A percentile compares a stretch with the other conserved stretches of the same genome.
These are phyloP conservation scores for Fusarium tjaetaba DNA, from an alignment of 2,329 filamentous ascomycete species.

Conservation along the genomic window DNA sequence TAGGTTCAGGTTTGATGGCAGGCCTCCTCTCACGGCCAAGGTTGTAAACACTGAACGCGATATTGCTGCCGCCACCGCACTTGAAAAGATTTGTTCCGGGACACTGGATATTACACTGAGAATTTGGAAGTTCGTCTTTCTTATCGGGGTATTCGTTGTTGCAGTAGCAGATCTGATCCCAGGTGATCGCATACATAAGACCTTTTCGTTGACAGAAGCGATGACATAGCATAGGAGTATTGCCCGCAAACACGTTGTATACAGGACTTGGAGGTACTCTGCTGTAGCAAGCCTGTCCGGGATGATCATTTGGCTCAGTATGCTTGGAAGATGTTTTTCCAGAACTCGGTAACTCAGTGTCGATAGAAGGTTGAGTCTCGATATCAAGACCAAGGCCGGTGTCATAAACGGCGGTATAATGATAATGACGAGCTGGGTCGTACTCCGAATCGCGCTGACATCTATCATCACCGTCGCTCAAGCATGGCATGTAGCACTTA, in stretches of 20 bases:
- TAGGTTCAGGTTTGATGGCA: accelerated
- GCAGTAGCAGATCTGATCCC: neutral
- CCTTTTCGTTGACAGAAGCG: neutral
- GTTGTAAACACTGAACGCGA: neutral
- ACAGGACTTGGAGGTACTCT: accelerated
- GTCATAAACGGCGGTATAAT: neutral
- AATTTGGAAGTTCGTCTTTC: neutral
- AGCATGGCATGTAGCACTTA: neutral
- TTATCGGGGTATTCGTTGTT: neutral
- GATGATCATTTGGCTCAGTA: neutral
- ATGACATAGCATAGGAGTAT: neutral
- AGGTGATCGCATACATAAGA: accelerated
- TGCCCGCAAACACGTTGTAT: neutral
- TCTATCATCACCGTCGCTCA: neutral
- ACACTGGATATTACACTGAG: neutral
- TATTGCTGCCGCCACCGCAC: neutral
- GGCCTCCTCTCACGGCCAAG: neutral
- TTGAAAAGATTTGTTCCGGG: neutral
- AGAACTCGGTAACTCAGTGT: accelerated
- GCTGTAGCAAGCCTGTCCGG: neutral
- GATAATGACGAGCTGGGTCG: neutral
- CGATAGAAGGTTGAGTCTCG: accelerated
- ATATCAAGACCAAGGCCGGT: neutral
- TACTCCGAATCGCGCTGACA: neutral
- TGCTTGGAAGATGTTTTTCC: accelerated